Conservation (phyloP, 2,329 filamentous ascomycete genomes). For the Fusarium camptoceras region DNA sequence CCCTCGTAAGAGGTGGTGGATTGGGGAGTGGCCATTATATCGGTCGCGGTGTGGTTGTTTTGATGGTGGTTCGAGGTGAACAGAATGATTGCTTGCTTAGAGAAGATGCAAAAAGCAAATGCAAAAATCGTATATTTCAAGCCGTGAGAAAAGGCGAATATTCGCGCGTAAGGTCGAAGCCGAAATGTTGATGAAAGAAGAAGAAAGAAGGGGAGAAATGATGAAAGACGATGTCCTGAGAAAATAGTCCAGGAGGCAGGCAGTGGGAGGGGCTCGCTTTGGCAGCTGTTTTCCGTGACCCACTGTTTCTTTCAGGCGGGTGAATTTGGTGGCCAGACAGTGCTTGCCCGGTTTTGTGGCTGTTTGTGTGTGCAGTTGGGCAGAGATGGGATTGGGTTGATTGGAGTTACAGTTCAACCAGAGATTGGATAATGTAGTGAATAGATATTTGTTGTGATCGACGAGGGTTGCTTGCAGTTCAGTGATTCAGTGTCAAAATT, state of each 20-base stretch:
- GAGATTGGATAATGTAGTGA: constrained; percentile 1
- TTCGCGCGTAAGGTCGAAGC: constrained; percentile 15
- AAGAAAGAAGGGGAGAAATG: constrained; percentile 14
- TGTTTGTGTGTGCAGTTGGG: constrained; percentile 13
- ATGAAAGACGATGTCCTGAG: constrained; percentile 22
- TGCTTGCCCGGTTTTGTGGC: constrained; percentile 13
- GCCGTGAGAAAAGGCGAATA: constrained; percentile 6
- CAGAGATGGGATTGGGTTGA: constrained; percentile 11
- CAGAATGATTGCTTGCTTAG: constrained; percentile 14
- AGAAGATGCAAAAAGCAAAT: constrained; percentile 14
- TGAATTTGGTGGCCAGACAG: constrained; percentile 14
- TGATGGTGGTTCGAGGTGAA: constrained; percentile 14
- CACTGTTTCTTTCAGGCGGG: constrained; percentile 31
- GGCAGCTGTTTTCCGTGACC: constrained; percentile 9
- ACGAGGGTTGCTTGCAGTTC: not conserved
- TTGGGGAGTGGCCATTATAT: constrained; percentile 68
- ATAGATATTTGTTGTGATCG: not conserved
- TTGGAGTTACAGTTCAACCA: not conserved
- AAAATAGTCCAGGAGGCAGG: constrained; percentile 31
- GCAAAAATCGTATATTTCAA: constrained; percentile 23
- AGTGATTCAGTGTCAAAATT: not conserved
- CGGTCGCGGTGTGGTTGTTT: constrained; percentile 25
- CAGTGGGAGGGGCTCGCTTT: constrained; percentile 26
- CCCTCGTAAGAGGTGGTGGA: constrained; percentile 60
- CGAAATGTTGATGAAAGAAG: constrained; percentile 23